phyloP scores from a whole-genome alignment of 352 stramenopile species.

The Pythium phragmitis region DNA sequence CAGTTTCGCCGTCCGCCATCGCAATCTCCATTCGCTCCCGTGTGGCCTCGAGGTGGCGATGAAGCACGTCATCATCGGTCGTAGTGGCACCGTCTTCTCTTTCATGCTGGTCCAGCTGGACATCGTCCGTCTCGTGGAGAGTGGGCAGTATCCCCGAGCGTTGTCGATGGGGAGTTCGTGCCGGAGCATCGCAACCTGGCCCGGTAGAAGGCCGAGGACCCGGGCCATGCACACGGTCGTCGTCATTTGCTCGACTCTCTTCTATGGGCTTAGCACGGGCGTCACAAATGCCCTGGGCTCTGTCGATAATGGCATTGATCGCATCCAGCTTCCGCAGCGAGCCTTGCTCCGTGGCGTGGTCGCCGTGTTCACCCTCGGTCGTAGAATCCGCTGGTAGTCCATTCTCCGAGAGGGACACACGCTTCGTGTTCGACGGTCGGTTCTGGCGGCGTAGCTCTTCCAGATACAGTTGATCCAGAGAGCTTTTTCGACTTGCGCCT shows the following conservation, averaged over 20 bases:
- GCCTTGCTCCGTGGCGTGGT: background rate
- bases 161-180: background rate
- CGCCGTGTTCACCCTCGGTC: background rate
- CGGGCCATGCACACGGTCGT: background rate
- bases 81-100: background rate
- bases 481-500: constrained; percentile 28
- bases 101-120: background rate
- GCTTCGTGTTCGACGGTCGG: background rate
- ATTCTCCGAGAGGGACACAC: background rate
- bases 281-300: constrained; percentile 37
- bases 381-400: background rate
- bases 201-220: background rate
- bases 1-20: constrained; percentile 35
- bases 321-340: constrained; percentile 47
- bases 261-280: background rate
- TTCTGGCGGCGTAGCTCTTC: constrained; percentile 45
- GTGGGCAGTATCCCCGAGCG: constrained; percentile 5
- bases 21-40: constrained; percentile 49
- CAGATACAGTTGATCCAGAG: constrained; percentile 50
- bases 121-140: constrained; percentile 15
- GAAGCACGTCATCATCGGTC: constrained; percentile 19
- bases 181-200: background rate
- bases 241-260: background rate
- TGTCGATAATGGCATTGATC: constrained; percentile 69
- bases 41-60: constrained; percentile 43